Conservation (phyloP, 2,329 filamentous ascomycete species). For the Neonectria magnoliae region DNA sequence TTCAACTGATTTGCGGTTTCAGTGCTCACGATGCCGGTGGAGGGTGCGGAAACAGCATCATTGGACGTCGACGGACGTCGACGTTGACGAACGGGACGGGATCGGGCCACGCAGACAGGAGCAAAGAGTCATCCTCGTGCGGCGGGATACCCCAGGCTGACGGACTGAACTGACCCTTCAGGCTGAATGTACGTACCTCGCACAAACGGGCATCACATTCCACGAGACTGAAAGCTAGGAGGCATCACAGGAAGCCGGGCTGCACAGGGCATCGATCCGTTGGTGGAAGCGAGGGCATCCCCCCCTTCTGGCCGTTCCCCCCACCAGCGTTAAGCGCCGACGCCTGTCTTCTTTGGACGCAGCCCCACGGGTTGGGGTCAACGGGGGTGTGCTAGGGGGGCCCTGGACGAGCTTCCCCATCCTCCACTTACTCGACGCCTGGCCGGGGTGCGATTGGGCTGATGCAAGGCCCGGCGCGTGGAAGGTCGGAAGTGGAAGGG, state of each 20-base stretch:
- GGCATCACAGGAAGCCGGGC: conserved; percentile 31
- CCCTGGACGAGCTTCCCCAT: conserved; percentile 26
- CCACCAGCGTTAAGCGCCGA: conserved; percentile 65
- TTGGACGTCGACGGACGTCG: conserved; percentile 12
- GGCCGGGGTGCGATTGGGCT: conserved; percentile 34
- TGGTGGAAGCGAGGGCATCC: conserved; percentile 51
- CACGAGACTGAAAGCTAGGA: conserved; percentile 21
- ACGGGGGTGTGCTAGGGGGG: conserved; percentile 1
- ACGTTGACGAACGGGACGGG: conserved; percentile 14
- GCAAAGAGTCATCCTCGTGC: conserved; percentile 15
- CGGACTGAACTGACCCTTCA: conserved; percentile 2
- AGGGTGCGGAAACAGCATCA: conserved; percentile 15
- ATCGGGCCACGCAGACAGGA: conserved; percentile 8
- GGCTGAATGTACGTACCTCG: conserved; percentile 20
- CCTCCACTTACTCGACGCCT: conserved; percentile 35
- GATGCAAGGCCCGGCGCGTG: conserved; percentile 31
- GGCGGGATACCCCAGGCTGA: conserved; percentile 12
- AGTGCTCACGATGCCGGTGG: conserved; percentile 12
- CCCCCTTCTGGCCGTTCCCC: conserved; percentile 37
- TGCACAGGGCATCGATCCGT: conserved; percentile 48
- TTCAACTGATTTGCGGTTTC: conserved; percentile 14
- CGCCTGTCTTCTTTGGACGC: conserved; percentile 61
- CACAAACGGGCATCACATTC: conserved; percentile 36
- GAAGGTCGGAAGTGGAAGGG: conserved; percentile 15
- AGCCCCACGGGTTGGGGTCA: conserved; percentile 51